Conservation (phyloP, 2,329 filamentous ascomycete species). For the Claviceps monticola region DNA sequence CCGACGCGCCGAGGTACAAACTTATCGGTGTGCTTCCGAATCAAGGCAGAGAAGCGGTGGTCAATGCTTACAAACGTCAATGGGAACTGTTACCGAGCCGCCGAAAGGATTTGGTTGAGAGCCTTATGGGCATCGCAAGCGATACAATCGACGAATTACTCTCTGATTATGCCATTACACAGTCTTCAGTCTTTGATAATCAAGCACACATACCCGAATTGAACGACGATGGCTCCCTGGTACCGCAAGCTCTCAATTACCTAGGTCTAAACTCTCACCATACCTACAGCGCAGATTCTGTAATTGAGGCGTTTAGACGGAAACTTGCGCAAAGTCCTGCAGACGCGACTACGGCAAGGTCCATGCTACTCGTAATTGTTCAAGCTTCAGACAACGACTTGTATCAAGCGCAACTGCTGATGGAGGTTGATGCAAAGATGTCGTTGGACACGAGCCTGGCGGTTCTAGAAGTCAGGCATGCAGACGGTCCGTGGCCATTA, state of each 20-base stretch:
- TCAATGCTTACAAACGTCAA: conserved; percentile 26
- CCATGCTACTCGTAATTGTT: conserved; percentile 22
- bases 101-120: conserved; percentile 18
- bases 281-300: conserved; percentile 19
- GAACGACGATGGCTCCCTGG: conserved; percentile 17
- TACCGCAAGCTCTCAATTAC: conserved; percentile 20
- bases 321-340: conserved; percentile 20
- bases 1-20: conserved; percentile 20
- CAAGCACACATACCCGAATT: conserved; percentile 16
- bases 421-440: conserved; percentile 23
- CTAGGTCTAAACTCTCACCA: conserved; percentile 22
- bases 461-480: conserved; percentile 16
- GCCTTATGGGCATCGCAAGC: conserved; percentile 20
- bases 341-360: conserved; percentile 17
- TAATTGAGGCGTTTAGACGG: conserved; percentile 21
- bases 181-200: conserved; percentile 26
- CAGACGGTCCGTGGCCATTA: conserved; percentile 13
- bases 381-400: conserved; percentile 19
- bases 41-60: conserved; percentile 20
- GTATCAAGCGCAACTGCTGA: conserved; percentile 19
- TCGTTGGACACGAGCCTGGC: conserved; percentile 20
- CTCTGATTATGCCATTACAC: conserved; percentile 23
- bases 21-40: conserved; percentile 24
- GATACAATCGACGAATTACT: conserved; percentile 21
- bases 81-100: conserved; percentile 22